Evolutionary conservation across 2,329 filamentous ascomycete species (phyloP), one percentile per base, ranked within the genome.

Genomic region (Niveomyces coronatus): DNA sequence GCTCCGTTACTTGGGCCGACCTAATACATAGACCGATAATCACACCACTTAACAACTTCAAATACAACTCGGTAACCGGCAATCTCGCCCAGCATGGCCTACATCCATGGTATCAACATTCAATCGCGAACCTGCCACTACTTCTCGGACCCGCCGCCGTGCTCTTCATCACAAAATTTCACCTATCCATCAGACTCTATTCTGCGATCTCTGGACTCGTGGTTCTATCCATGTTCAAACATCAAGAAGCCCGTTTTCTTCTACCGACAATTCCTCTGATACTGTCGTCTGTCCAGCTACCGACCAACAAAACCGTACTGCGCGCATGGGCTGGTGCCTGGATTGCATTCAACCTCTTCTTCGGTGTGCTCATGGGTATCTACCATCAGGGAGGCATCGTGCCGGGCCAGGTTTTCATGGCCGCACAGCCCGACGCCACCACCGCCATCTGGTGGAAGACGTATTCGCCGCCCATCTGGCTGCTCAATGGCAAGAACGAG

Each of bases 391-490:
- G 81, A 19, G 84, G 84, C 30, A 74, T 88, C 18, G 70, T 89
- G 1, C 81, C 83, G 1, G 77, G 76, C 6, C 84, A 89, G 51
- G 75, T 82, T 1, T 85, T 85, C 53, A 68, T 89, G 52, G 82
- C 77, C 51, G 74, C 73, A 39, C 78, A 83, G 46, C 68, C 74
- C 4, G 79, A 82, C 45, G 76, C 82, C 8, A 78, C 76, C 2
- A 70, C 80, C 23, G 80, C 79, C 4, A 68, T 84, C 35, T 89
- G 84, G 84, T 89, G 84, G 84, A 88, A 87, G 56, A 88, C 84
- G 1, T 88, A 88, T 54, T 83, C 79, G 54, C 84, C 84, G 14
- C 84, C 84, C 0, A 79, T 82, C 24, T 89, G 84, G 82, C 68
- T 89, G 15, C 65, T 88, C 6, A 81, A 86, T 46, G 79, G 81